Evolutionary conservation across 2,329 filamentous ascomycete genomes (phyloP), one percentile per base, ranked within the genome.

Genomic region (Colletotrichum caudatum): DNA sequence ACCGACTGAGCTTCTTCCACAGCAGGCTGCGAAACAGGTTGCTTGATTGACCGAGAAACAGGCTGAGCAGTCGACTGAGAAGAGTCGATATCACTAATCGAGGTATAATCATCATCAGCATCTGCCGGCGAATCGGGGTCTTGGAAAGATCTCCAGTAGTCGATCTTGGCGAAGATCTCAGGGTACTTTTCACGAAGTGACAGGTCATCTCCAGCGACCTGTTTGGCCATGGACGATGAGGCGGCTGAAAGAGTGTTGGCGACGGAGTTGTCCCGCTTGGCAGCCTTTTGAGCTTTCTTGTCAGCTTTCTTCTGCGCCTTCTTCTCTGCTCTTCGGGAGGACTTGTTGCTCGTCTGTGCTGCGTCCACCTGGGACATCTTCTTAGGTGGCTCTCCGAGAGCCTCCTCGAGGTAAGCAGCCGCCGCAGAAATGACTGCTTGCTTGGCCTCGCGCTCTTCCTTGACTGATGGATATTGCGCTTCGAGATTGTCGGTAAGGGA

Each of bases 221-320:
- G n/a, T 2, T 57, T 9, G 11, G 39, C 7, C 16, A 50, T 48
- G 4, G 63, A 48, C 41, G 63, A 18, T 7, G 62, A 48, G 39
- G 35, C 33, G 16, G 20, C 39, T 35, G 11, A 26, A 26, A 33
- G 33, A 26, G 60, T n/a, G 35, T 35, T 23, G 26, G 60, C 20
- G 51, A 46, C 23, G 16, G 54, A 26, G 18, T 26, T 26, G 37
- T 68, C 64, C 20, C 58, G 58, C 14, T 63, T 58, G 44, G 57
- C 20, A 16, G 58, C 58, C 58, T 64, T 64, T 16, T 64, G 66
- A 3, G 60, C 51, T 23, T 69, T 69, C 41, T 68, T 71, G 29
- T 71, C 51, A 33, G 64, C 69, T 51, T 71, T 62, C 44, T 68
- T 71, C 44, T 71, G 57, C 3, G 58, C 69, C 51, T 71, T 68